Base-by-base conservation (phyloP, 1,139 yeast species). In the Pichia sp. region DNA sequence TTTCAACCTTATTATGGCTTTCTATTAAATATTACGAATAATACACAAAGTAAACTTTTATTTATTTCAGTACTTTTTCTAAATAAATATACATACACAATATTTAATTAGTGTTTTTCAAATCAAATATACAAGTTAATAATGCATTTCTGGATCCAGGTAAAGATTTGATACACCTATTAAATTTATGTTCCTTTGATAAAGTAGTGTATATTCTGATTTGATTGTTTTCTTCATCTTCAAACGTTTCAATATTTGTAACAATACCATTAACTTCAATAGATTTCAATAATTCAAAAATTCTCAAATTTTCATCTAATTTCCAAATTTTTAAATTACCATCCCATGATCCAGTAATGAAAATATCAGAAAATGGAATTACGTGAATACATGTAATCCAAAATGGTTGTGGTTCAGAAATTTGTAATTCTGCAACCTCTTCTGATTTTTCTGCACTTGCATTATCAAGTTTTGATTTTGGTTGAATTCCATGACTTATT, bases 291-390 rank as follows among this genome's bases (percentile, higher is more conserved):
- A 69, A 61, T 38, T 65, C 69, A 58, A 87, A 85, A 31, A 70
- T 67, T 54, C 95, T 73, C 57, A 82, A 63, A 45, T 78, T 82
- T 41, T 75, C 80, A 44, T 75, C 77, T 31, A 92, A 62, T 57
- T 77, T 78, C 97, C 97, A 92, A 39, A 87, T 71, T 51, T 76
- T 78, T 46, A 87, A 63, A 6, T 69, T 63, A 4, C 97, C 97
- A 59, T 78, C 76, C 80, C 87, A 85, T 3, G 97, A 89, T 0
- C 98, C 98, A 25, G 89, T 79, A 43, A 92, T 67, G 58, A 92
- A 87, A 7, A 87, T 64, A 60, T 94, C 90, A 26, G 92, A 76
- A 61, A 76, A 90, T n/a, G 98, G 97, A n/a, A 92, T 69, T 0
- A 95, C 87, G 58, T 81, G 73, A 11, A 92, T 64, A 2, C 92